Conservation (phyloP, 163 green algal species). For the Chlamydomonas reinhardtii region DNA sequence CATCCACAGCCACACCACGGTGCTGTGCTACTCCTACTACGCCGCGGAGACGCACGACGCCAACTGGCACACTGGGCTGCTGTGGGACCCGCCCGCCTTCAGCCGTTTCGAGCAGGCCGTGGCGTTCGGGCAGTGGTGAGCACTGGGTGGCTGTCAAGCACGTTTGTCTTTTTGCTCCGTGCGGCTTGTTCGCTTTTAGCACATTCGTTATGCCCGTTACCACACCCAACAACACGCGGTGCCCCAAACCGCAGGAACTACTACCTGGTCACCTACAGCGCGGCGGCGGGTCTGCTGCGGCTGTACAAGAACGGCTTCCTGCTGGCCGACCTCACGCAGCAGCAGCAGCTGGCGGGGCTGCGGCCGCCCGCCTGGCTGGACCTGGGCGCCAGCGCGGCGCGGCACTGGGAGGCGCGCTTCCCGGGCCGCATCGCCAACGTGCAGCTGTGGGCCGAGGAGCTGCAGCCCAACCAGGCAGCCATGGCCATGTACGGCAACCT, state of each 20-base stretch:
- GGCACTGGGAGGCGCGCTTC: not conserved
- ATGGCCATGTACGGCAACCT: not conserved
- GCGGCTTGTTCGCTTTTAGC: too few species aligned
- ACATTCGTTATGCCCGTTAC: too few species aligned
- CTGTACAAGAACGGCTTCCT: conserved; percentile 18
- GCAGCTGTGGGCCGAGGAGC: not conserved
- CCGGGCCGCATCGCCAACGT: not conserved
- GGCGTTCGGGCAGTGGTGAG: not conserved
- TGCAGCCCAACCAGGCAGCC: conserved; percentile 6
- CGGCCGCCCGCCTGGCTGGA: too few species aligned
- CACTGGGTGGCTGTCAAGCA: too few species aligned
- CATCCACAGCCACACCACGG: not conserved
- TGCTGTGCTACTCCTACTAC: not conserved
- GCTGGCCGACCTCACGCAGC: not conserved
- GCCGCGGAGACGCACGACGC: not conserved
- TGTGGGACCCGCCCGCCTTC: not conserved
- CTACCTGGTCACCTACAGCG: not conserved
- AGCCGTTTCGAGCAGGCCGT: not conserved
- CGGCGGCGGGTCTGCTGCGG: not conserved
- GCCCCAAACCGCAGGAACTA: not conserved
- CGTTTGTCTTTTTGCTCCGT: too few species aligned
- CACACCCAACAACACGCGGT: too few species aligned
- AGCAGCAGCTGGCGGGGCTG: not conserved
- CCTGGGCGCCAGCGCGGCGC: not conserved
- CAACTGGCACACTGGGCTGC: not conserved